Percentiles rank a stretch among this genome's conserved stretches.
Conservation (phyloP, 805 yeast species). For the Sporopachydermia lactativora region DNA sequence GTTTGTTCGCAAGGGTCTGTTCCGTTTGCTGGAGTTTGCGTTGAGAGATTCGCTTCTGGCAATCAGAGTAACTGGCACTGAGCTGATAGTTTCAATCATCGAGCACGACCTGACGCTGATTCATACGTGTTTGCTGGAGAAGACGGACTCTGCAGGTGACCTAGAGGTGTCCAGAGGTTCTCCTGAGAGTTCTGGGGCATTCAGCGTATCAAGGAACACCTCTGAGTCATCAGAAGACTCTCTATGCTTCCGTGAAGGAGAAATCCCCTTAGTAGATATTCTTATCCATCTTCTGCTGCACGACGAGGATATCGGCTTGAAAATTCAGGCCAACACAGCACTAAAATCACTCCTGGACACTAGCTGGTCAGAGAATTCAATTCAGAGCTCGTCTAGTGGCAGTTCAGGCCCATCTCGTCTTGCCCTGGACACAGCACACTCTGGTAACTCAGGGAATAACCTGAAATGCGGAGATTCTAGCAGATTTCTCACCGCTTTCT, state of each 20-base stretch:
- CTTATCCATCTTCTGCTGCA: conserved; percentile 45
- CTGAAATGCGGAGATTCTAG: conserved; percentile 7
- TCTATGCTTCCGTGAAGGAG: conserved; percentile 5
- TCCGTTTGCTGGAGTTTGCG: conserved; percentile 59
- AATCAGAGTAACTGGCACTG: conserved; percentile 61
- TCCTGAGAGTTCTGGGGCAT: not conserved
- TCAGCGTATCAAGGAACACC: not conserved
- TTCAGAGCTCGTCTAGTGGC: too few relatives aligned
- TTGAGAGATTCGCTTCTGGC: conserved; percentile 34
- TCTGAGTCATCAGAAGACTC: conserved; percentile 1
- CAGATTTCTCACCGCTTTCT: conserved; percentile 43
- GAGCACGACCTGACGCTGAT: conserved; percentile 71
- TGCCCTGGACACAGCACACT: conserved; percentile 2
- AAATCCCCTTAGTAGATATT: conserved; percentile 9
- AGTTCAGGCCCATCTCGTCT: too few relatives aligned
- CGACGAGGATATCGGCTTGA: conserved; percentile 56
- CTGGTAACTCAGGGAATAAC: conserved; percentile 4
- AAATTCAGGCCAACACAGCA: conserved; percentile 77
- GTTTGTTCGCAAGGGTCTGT: conserved; percentile 54
- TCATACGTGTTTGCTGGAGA: conserved; percentile 6
- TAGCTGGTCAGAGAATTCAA: conserved; percentile 5
- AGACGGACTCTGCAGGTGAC: too few relatives aligned
- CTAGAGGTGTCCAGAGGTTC: not conserved
- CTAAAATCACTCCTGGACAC: conserved; percentile 61
- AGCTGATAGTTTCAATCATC: conserved; percentile 61